These are phyloP conservation scores for Fimicolochytrium jonesii DNA, from an alignment of 192 early-diverging fungal genomes.

Conservation along the genomic window DNA sequence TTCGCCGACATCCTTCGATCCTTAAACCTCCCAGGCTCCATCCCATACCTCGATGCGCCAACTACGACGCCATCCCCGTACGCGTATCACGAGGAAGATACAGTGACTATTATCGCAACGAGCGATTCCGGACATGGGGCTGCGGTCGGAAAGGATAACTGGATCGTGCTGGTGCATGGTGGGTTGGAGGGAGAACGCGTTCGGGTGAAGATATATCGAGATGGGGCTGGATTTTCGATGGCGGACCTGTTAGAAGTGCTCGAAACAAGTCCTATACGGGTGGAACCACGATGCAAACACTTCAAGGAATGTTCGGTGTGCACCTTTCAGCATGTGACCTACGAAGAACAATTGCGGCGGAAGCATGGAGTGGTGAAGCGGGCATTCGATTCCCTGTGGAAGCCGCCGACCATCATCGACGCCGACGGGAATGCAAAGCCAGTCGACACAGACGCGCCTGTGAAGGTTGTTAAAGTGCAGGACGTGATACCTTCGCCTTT, in stretches of 20 bases:
- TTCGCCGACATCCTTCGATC: not conserved
- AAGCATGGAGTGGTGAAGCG: slow-evolving; percentile 55
- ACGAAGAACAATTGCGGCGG: slow-evolving; percentile 54
- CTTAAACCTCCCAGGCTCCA: not conserved
- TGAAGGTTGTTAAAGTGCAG: slow-evolving; percentile 33
- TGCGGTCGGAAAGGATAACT: slow-evolving; percentile 16
- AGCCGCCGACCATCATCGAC: not conserved
- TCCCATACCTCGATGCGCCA: slow-evolving; percentile 2
- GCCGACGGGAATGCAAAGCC: too few species aligned
- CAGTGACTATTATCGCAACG: slow-evolving; percentile 7
- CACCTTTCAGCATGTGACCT: slow-evolving; percentile 57
- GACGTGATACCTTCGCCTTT: slow-evolving; percentile 50
- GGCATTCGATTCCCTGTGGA: slow-evolving; percentile 39
- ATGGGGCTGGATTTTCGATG: slow-evolving; percentile 17
- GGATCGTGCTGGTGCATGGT: slow-evolving; percentile 23
- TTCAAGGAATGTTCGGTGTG: slow-evolving; percentile 60
- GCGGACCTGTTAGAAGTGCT: slow-evolving; percentile 26
- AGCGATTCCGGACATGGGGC: slow-evolving; percentile 15
- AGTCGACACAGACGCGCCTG: not conserved
- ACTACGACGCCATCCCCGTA: slow-evolving; percentile 1
- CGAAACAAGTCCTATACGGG: not conserved
- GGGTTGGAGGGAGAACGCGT: slow-evolving; percentile 22
- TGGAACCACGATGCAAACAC: slow-evolving; percentile 55
- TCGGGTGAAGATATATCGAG: not conserved
- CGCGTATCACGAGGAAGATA: slow-evolving; percentile 5